Percentiles rank a stretch among this genome's conserved stretches.
phyloP scores from a whole-genome alignment of 2,329 filamentous ascomycete genomes.

The Xenosphaeropsis pyriputrescens region DNA sequence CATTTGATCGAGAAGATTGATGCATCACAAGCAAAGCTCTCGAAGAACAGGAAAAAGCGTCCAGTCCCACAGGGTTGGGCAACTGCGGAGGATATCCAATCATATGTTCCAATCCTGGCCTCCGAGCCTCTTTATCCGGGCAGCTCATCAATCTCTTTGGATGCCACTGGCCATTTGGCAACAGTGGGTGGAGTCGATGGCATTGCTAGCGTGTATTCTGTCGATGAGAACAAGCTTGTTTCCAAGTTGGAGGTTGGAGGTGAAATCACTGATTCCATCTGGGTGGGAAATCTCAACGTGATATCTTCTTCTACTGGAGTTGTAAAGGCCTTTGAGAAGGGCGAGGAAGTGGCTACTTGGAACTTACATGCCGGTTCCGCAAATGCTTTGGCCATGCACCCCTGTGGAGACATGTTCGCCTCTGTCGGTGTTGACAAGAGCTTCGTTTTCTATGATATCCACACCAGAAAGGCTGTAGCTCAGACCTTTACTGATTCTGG shows the following conservation, averaged over 20 bases:
- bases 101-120: constrained; percentile 35
- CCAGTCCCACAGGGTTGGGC: constrained; percentile 76
- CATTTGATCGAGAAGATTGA: constrained; percentile 61
- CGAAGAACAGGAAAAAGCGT: constrained; percentile 80
- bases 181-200: constrained; percentile 50
- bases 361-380: constrained; percentile 72
- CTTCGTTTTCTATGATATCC: constrained; percentile 77
- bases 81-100: constrained; percentile 53
- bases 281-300: constrained; percentile 21
- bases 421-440: constrained; percentile 88
- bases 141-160: constrained; percentile 38
- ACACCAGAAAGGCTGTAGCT: constrained; percentile 50
- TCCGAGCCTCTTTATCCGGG: constrained; percentile 46
- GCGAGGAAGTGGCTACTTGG: constrained; percentile 53
- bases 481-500: constrained; percentile 70
- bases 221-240: constrained; percentile 59
- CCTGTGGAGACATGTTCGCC: constrained; percentile 67
- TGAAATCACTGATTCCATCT: constrained; percentile 39
- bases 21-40: constrained; percentile 65
- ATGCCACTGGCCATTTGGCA: constrained; percentile 41
- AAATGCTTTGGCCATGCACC: constrained; percentile 67
- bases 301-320: constrained; percentile 27
- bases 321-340: constrained; percentile 67
- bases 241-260: constrained; percentile 21
- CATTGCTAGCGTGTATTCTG: constrained; percentile 59